Percentiles rank a stretch among this genome's conserved stretches.
Evolutionary conservation across 768 basidiomycete species (phyloP).

Genomic region (Tylopilus intermedius): DNA sequence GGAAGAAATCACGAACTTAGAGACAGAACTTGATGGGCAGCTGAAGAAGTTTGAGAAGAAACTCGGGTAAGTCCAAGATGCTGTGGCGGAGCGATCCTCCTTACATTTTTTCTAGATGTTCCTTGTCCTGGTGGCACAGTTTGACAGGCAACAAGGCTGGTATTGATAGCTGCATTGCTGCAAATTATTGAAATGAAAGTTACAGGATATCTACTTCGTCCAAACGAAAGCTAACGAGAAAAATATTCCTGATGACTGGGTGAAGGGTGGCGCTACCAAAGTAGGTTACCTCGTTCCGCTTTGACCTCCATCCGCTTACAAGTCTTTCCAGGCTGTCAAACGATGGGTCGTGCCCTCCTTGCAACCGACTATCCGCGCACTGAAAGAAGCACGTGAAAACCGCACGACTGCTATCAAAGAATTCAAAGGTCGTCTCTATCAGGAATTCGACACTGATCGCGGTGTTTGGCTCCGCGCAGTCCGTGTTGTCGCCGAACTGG

Average conservation of each 20-base stretch:
- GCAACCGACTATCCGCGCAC: conserved; percentile 61
- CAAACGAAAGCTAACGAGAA: conserved; percentile 60
- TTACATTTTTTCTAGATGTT: conserved; percentile 35
- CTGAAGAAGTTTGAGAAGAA: conserved; percentile 63
- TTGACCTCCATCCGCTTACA: background rate
- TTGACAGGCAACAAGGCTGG: conserved; percentile 74
- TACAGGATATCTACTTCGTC: conserved; percentile 85
- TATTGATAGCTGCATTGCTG: background rate
- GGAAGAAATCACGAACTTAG: conserved; percentile 63
- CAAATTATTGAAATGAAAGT: conserved; percentile 1
- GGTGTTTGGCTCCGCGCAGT: conserved; percentile 78
- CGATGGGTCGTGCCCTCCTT: conserved; percentile 79
- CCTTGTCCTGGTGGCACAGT: conserved; percentile 69
- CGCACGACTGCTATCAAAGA: conserved; percentile 73
- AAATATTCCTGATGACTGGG: conserved; percentile 79
- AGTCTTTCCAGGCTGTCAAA: conserved; percentile 48
- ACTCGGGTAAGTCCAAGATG: conserved; percentile 46
- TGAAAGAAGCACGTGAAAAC: conserved; percentile 94
- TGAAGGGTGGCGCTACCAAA: conserved; percentile 75
- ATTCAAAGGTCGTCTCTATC: conserved; percentile 75
- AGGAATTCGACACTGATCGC: conserved; percentile 79
- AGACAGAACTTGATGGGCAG: conserved; percentile 64
- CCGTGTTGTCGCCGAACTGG: conserved; percentile 88
- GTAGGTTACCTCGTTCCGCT: conserved; percentile 32
- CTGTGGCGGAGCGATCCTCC: conserved; percentile 6